Percentiles rank a stretch among this genome's conserved stretches.
Conservation (phyloP, 345 rosid species). For the Rubroshorea leprosula region DNA sequence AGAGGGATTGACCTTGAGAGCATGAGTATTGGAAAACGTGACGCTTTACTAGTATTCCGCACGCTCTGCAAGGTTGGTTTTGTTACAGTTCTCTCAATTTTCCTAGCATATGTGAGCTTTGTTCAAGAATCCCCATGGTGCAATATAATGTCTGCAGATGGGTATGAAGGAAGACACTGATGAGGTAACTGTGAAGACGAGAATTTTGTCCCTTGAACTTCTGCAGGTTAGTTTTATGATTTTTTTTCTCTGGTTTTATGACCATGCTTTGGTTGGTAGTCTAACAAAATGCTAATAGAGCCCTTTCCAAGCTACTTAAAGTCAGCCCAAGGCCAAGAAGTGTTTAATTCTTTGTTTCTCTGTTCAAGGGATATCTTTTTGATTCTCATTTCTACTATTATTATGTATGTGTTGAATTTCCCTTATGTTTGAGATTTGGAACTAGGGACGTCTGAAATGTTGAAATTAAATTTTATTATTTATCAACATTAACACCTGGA, state of each 20-base stretch:
- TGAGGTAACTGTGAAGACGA: conserved; percentile 87
- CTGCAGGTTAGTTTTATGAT: conserved; percentile 62
- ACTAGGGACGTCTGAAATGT: neutral
- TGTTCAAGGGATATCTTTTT: neutral
- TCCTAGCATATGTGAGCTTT: conserved; percentile 24
- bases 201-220: conserved; percentile 93
- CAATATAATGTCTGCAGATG: conserved; percentile 49
- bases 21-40: conserved; percentile 91
- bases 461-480: neutral
- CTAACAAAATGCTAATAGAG: conserved; percentile 1
- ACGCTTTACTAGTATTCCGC: conserved; percentile 91
- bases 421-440: neutral
- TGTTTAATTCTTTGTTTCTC: conserved; percentile 1
- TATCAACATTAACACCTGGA: neutral
- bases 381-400: conserved; percentile 3
- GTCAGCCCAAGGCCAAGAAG: neutral
- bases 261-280: conserved; percentile 7
- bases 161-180: conserved; percentile 98
- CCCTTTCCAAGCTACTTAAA: neutral
- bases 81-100: conserved; percentile 10
- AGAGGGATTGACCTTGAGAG: conserved; percentile 95
- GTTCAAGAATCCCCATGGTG: conserved; percentile 14
- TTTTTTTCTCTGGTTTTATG: conserved; percentile 2
- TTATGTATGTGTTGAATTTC: neutral
- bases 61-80: conserved; percentile 93